Evolutionary conservation across 352 stramenopile genomes (phyloP).

Genomic region (Pythium dissotocum): DNA sequence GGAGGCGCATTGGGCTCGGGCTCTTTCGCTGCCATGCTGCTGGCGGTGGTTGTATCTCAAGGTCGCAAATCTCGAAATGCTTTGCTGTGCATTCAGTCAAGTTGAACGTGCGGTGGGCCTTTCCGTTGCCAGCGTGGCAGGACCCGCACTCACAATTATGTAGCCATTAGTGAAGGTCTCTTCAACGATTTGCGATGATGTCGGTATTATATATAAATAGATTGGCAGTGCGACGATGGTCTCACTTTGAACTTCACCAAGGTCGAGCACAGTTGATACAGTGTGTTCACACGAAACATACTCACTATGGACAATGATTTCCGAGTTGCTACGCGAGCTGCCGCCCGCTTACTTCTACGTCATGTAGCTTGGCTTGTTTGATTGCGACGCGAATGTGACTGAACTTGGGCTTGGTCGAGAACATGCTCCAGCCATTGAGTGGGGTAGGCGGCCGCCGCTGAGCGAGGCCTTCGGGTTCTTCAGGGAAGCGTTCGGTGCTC

Average conservation of each 20-base stretch:
- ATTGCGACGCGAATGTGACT: not conserved
- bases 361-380: not conserved
- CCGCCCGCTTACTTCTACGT: not conserved
- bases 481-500: constrained; percentile 4
- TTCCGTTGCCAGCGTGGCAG: not conserved
- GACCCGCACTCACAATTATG: not conserved
- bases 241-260: no score
- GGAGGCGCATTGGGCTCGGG: not conserved
- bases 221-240: no score
- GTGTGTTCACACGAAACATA: no score
- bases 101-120: no score
- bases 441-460: no score
- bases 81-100: no score
- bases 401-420: constrained; percentile 1
- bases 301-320: no score
- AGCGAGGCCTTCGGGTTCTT: not conserved
- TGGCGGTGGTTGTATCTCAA: not conserved
- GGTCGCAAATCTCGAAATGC: constrained; percentile 2
- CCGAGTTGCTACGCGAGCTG: not conserved
- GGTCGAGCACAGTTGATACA: no score
- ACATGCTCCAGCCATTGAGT: not conserved
- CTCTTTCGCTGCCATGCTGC: not conserved
- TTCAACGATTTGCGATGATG: not conserved
- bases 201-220: no score
- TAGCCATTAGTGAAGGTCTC: not conserved